These are phyloP conservation scores for Boletus edulis DNA, from an alignment of 768 basidiomycete species.

Conservation along the genomic window DNA sequence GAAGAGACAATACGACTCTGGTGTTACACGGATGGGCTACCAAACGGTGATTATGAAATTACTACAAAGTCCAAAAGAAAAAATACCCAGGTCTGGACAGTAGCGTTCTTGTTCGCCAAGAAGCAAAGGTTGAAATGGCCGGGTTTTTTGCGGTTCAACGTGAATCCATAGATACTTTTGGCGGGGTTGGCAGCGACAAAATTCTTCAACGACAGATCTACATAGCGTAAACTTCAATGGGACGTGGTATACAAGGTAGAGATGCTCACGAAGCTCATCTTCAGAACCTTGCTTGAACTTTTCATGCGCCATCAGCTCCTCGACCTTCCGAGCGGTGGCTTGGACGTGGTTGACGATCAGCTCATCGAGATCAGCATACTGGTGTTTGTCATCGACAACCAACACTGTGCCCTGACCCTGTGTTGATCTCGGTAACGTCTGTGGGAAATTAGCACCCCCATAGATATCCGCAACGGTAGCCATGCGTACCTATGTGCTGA, in stretches of 20 bases:
- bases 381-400: slow-evolving; percentile 73
- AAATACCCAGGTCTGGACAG: slow-evolving; percentile 86
- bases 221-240: neutral
- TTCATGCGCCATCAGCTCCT: slow-evolving; percentile 93
- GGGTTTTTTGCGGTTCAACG: slow-evolving; percentile 81
- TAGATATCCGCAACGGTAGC: neutral
- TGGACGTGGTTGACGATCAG: slow-evolving; percentile 95
- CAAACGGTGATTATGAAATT: slow-evolving; percentile 2
- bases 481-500: slow-evolving; percentile 85
- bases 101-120: slow-evolving; percentile 86
- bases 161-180: slow-evolving; percentile 95
- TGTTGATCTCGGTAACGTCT: slow-evolving; percentile 85
- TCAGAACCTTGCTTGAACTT: slow-evolving; percentile 89
- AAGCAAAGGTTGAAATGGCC: slow-evolving; percentile 95
- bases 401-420: slow-evolving; percentile 68
- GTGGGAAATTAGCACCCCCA: slow-evolving; percentile 5
- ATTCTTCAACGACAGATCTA: slow-evolving; percentile 86
- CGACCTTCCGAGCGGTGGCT: slow-evolving; percentile 88
- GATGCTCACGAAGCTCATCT: slow-evolving; percentile 83
- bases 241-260: neutral
- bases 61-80: neutral
- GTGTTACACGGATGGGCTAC: slow-evolving; percentile 83
- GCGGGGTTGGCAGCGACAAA: slow-evolving; percentile 91
- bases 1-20: slow-evolving; percentile 86
- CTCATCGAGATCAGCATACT: slow-evolving; percentile 93